phyloP scores from a whole-genome alignment of 202 grass and related monocot genomes.

The Zoysia matrella region DNA sequence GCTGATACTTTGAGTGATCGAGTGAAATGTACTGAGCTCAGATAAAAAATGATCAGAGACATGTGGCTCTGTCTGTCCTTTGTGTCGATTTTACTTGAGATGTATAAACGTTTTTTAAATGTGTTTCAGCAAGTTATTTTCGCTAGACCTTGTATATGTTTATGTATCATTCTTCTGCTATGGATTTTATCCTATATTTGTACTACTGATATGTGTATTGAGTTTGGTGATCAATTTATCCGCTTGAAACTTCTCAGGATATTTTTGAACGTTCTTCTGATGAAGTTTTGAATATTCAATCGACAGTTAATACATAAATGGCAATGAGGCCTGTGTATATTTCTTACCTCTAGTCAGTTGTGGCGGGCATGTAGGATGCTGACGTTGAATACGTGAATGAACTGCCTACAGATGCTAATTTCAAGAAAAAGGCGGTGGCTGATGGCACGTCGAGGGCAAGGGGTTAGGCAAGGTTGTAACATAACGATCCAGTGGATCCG shows the following conservation, averaged over 20 bases:
- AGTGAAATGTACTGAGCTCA: conserved; percentile 5
- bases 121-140: neutral
- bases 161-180: neutral
- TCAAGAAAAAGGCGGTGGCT: too few relatives aligned
- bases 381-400: too few relatives aligned
- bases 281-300: neutral
- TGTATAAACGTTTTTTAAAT: conserved; percentile 14
- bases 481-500: neutral
- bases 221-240: too few relatives aligned
- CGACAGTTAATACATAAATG: neutral
- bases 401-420: too few relatives aligned
- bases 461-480: neutral
- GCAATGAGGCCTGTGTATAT: too few relatives aligned
- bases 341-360: too few relatives aligned
- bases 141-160: neutral
- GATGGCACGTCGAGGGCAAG: neutral
- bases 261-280: neutral
- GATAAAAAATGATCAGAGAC: neutral
- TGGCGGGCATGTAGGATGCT: too few relatives aligned
- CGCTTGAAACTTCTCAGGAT: neutral
- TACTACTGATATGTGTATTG: too few relatives aligned
- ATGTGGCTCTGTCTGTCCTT: conserved; percentile 24
- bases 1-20: conserved; percentile 19
- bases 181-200: neutral
- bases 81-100: neutral